Conservation (phyloP, 805 yeast species). For the Millerago galiae region DNA sequence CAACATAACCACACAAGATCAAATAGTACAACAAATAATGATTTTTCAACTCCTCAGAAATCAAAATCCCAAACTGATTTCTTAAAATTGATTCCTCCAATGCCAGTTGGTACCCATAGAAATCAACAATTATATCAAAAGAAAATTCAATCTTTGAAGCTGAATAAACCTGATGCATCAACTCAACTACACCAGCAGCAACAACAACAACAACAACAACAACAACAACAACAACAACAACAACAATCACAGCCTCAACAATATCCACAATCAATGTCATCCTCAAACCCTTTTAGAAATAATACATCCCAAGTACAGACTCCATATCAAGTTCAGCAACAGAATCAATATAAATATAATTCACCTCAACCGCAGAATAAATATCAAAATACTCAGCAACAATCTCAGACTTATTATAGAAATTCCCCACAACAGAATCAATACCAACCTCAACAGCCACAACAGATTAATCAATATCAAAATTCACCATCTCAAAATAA, state of each 20-base stretch:
- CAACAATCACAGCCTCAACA: neutral
- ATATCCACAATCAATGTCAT: neutral
- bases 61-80: slow-evolving; percentile 15
- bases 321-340: neutral
- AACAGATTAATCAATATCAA: slow-evolving; percentile 5
- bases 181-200: neutral
- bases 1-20: slow-evolving; percentile 2
- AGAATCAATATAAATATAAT: neutral
- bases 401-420: neutral
- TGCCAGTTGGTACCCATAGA: slow-evolving; percentile 12
- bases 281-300: neutral
- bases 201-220: neutral
- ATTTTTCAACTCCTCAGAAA: neutral
- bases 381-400: neutral
- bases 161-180: neutral
- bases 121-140: neutral
- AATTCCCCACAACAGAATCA: neutral
- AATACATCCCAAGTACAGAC: too few relatives aligned
- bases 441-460: neutral
- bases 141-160: neutral
- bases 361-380: neutral
- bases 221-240: neutral
- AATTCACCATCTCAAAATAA: slow-evolving; percentile 9
- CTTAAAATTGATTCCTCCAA: slow-evolving; percentile 24
- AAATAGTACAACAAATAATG: neutral